A percentile compares a stretch with the other conserved stretches of the same genome.
phyloP scores from a whole-genome alignment of 345 rosid genomes.

The Garcia nutans region DNA sequence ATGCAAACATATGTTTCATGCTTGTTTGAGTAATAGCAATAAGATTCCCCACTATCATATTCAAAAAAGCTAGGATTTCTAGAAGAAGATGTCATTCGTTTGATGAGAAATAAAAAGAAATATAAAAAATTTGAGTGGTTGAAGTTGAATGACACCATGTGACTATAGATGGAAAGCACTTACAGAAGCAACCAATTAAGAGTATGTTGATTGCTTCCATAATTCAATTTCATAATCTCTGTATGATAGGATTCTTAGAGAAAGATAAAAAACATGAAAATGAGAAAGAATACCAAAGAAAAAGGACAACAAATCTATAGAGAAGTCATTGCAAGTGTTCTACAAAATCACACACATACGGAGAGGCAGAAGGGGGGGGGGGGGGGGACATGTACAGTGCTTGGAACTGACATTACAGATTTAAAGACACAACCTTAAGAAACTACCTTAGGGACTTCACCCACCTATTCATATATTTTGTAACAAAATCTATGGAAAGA shows the following conservation, averaged over 20 bases:
- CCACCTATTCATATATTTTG: too few relatives aligned
- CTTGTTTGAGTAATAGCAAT: too few relatives aligned
- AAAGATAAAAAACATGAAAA: neutral
- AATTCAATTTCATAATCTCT: slow-evolving; percentile 54
- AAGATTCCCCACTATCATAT: too few relatives aligned
- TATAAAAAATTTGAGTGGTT: too few relatives aligned
- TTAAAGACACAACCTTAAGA: neutral
- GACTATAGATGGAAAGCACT: slow-evolving; percentile 26
- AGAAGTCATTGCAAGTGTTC: neutral
- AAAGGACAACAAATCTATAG: slow-evolving; percentile 9
- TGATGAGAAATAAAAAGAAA: too few relatives aligned
- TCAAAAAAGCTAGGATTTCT: too few relatives aligned
- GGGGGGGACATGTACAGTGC: neutral
- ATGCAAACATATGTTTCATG: too few relatives aligned
- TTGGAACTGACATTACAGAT: neutral
- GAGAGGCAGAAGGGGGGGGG: too few relatives aligned
- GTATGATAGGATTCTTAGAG: slow-evolving; percentile 60
- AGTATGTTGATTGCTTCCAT: slow-evolving; percentile 61
- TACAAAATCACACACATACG: neutral
- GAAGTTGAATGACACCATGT: neutral
- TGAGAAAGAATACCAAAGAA: slow-evolving; percentile 6
- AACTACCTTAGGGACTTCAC: too few relatives aligned
- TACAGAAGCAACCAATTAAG: slow-evolving; percentile 65
- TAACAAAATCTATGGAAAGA: too few relatives aligned
- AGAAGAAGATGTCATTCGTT: too few relatives aligned